Evolutionary conservation across 345 rosid species (phyloP).

Genomic region (Noccaea bulbosa): DNA sequence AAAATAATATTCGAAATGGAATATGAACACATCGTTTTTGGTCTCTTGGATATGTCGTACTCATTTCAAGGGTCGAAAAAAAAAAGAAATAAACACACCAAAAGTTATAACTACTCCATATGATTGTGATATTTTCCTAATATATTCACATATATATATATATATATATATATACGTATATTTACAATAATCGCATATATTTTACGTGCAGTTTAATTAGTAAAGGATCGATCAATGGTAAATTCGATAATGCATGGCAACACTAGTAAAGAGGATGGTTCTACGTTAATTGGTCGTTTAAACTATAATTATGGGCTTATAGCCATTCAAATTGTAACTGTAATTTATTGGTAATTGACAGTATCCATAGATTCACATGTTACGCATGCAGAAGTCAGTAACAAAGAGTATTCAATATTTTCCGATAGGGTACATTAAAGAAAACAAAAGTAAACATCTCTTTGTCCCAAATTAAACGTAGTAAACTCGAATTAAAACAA

Average conservation of each 20-base stretch:
- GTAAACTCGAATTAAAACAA: too few relatives aligned
- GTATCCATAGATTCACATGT: conserved; percentile 6
- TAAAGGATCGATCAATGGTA: background rate
- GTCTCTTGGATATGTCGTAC: conserved; percentile 20
- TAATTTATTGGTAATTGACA: background rate
- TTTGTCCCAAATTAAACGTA: too few relatives aligned
- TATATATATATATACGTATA: background rate
- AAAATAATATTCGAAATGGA: background rate
- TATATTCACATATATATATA: background rate
- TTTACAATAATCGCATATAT: too few relatives aligned
- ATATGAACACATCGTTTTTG: background rate
- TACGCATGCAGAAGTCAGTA: background rate
- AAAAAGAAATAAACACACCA: conserved; percentile 4
- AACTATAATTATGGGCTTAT: background rate
- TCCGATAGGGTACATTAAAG: background rate
- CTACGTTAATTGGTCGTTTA: background rate
- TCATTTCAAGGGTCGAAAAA: conserved; percentile 31
- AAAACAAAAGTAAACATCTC: background rate
- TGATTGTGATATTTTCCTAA: conserved; percentile 22
- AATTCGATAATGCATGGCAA: background rate
- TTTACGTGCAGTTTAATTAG: too few relatives aligned
- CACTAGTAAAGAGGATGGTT: background rate
- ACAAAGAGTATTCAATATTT: background rate
- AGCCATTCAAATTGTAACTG: background rate
- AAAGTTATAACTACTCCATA: conserved; percentile 26